Conservation (phyloP, 495 filamentous ascomycete genomes). For the Penicillium riverlandense region DNA sequence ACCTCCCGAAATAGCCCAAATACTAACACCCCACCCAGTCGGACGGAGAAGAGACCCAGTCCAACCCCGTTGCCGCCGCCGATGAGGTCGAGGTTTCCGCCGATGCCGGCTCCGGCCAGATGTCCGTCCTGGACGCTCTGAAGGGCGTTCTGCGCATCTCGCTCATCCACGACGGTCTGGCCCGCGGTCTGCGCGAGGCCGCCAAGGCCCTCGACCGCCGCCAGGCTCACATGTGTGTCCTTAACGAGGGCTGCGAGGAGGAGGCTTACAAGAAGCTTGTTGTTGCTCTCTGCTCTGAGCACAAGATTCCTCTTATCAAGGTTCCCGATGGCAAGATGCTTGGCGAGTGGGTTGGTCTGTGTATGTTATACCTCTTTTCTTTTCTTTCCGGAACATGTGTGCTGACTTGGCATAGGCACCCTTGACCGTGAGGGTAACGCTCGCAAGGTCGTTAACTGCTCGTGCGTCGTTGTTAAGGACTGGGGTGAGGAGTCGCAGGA, state of each 20-base stretch:
- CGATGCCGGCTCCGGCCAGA: constrained; percentile 78
- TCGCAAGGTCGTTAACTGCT: constrained; percentile 99
- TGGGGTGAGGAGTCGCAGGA: constrained; percentile 99
- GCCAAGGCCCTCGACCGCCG: constrained; percentile 95
- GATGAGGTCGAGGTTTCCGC: constrained; percentile 89
- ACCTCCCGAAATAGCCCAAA: constrained; percentile 6
- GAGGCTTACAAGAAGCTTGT: constrained; percentile 99
- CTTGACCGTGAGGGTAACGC: constrained; percentile 98
- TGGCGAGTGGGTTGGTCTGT: constrained; percentile 99
- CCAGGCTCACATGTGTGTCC: constrained; percentile 98
- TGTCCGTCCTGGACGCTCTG: constrained; percentile 95
- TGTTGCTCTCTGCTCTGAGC: constrained; percentile 93
- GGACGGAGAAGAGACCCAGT: constrained; percentile 83
- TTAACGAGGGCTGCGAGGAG: constrained; percentile 98
- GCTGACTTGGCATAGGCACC: constrained; percentile 57
- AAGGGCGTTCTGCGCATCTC: constrained; percentile 96
- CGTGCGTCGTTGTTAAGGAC: constrained; percentile 96
- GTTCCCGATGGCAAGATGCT: constrained; percentile 98
- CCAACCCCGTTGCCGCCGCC: constrained; percentile 61
- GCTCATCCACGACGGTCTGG: constrained; percentile 98
- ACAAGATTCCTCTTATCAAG: constrained; percentile 99
- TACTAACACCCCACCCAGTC: constrained; percentile 34
- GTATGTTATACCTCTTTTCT: constrained; percentile 50
- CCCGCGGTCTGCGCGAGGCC: constrained; percentile 94
- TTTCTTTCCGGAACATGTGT: constrained; percentile 6